Evolutionary conservation across 2,329 filamentous ascomycete genomes (phyloP), one percentile per base, ranked within the genome.

Genomic region (Cercospora sp.): DNA sequence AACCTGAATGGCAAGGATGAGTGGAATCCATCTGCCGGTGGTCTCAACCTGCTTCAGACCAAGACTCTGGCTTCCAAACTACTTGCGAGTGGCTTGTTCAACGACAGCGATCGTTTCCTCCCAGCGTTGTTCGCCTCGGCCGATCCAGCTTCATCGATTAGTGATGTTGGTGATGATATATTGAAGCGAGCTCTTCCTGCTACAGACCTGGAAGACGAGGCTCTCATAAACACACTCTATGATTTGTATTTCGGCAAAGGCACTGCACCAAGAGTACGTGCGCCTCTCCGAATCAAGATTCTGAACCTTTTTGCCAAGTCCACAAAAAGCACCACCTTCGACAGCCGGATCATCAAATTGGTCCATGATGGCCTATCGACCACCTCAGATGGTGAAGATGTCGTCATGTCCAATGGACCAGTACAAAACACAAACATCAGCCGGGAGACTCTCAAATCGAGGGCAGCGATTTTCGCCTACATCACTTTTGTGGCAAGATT

Each of bases 91-190:
- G 93, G 92, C 4, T 89, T 94, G 6, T 98, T 99, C 79, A 89
- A 83, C 0, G 93, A 97, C 69, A 81, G 88, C 0, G 92, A 98
- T 76, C 89, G 93, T 33, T 93, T 97, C 73, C 79, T 97, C 12
- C 91, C 94, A 0, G 91, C 93, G 0, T 80, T 98, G 1, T 93
- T 91, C 77, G 93, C 94, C 5, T 90, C 93, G 28, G 90, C 93
- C 0, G 94, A 94, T 79, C 83, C 89, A 1, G 95, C 97, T 72
- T 92, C 90, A 40, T 87, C 90, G 8, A 89, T 97, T 42, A 89
- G 91, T 10, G 88, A 91, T n/a, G 82, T 92, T n/a, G 94, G 92
- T 0, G 93, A 97, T 66, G 93, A 97, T 74, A 87, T 96, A 60
- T 80, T 98, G 71, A 99, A 97, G 80, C 86, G 94, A 71, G 91